phyloP scores from a whole-genome alignment of 257 asterid genomes.

The Forsythia suspensa region DNA sequence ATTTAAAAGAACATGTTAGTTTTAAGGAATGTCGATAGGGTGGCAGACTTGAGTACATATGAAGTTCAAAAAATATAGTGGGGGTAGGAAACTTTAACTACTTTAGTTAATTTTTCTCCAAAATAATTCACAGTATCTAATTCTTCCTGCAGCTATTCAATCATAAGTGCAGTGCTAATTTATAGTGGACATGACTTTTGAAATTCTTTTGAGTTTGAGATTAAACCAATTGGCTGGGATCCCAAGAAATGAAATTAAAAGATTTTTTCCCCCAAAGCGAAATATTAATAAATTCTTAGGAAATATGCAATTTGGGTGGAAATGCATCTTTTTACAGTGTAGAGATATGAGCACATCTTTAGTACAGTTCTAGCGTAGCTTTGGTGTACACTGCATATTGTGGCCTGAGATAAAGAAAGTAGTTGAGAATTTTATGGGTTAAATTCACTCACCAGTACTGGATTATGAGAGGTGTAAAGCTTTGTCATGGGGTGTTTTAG shows the following conservation, averaged over 20 bases:
- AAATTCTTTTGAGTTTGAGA: not conserved
- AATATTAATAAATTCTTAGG: not conserved
- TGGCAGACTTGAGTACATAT: not conserved
- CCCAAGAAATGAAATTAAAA: not conserved
- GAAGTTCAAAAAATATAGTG: not conserved
- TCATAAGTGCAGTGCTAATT: not conserved
- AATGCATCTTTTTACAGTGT: not conserved
- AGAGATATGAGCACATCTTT: not conserved
- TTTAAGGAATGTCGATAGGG: not conserved
- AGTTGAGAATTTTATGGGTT: not conserved
- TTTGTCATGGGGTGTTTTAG: not conserved
- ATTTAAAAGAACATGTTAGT: not conserved
- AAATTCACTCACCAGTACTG: not conserved
- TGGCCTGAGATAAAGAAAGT: not conserved
- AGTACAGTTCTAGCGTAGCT: not conserved
- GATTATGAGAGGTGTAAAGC: not conserved
- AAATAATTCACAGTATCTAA: not conserved
- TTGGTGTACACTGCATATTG: not conserved
- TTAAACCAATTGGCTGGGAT: not conserved
- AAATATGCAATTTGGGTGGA: not conserved
- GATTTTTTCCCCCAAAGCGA: not conserved
- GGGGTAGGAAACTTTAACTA: not conserved
- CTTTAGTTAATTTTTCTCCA: not conserved
- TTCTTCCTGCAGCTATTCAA: not conserved
- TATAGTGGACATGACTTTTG: not conserved